Percentiles rank a stretch among this genome's conserved stretches.
These are phyloP conservation scores for Bipolaris zeicola DNA, from an alignment of 2,329 filamentous ascomycete genomes.

Conservation along the genomic window DNA sequence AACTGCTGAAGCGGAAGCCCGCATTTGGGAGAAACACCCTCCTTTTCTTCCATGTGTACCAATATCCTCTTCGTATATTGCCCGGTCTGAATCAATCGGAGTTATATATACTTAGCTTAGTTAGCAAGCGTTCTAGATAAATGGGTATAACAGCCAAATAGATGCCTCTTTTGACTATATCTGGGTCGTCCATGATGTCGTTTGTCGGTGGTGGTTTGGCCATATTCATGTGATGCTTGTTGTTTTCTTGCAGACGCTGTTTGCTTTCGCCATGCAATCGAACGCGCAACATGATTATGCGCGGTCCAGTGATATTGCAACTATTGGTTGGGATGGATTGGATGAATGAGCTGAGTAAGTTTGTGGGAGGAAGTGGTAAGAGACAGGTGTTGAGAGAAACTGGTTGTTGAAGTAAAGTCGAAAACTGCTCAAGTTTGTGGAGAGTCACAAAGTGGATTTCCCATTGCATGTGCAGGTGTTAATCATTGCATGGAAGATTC, in stretches of 20 bases:
- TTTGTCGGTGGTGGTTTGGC: background rate
- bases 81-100: background rate
- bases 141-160: background rate
- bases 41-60: background rate
- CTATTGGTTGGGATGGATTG: too few species aligned
- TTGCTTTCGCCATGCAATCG: background rate
- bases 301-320: background rate
- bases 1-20: background rate
- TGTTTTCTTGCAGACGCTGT: background rate
- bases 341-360: background rate
- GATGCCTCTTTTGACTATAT: background rate
- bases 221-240: background rate
- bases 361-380: too few species aligned
- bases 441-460: background rate
- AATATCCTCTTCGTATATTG: background rate
- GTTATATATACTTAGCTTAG: background rate
- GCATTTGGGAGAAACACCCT: background rate
- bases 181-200: background rate
- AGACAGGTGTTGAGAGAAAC: too few species aligned
- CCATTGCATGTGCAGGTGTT: too few species aligned
- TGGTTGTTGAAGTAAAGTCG: too few species aligned
- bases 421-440: background rate
- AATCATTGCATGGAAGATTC: too few species aligned
- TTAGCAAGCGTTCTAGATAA: background rate
- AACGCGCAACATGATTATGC: constrained; percentile 4